Evolutionary conservation across 1,284 basidiomycete genomes (phyloP), one percentile per base, ranked within the genome.

Genomic region (Sporisorium scitamineum): DNA sequence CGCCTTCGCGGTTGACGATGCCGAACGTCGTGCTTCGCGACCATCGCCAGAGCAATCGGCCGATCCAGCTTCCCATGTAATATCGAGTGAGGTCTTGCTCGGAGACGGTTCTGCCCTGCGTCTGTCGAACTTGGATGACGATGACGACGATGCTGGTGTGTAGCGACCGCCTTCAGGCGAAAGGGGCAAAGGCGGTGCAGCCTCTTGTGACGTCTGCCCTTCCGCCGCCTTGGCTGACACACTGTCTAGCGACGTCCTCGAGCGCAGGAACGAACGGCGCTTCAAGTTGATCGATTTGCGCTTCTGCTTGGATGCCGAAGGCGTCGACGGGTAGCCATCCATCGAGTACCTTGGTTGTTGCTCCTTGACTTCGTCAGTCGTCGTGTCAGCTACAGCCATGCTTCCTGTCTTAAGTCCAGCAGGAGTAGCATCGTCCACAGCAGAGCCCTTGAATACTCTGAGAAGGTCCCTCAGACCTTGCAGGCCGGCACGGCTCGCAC

Each of bases 401-500:
- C 37, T 31, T 2, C 22, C 22, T 29, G 24, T 10, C 26, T 29
- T 32, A n/a, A 27, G 31, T 11, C 14, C 22, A 13, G 45, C 14
- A 2, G 42, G 18, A 39, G 32, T 18, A 14, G 18, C 29, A 13
- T 61, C 61, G n/a, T 59, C 63, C 5, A 37, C 50, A 16, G 57
- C 51, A 22, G 31, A 34, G 50, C 55, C 58, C 16, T 67, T 62
- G 57, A 80, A 76, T 14, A 60, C 69, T 27, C 66, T 71, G 24
- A 80, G 48, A 27, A 80, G 60, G 14, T 80, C 78, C 37, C 63
- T 51, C 5, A 80, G 61, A 13, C 78, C 78, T 44, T 79, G 78
- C 9, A 80, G 48, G 6, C 78, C 78, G 2, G 76, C 76, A 4
- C 77, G 55, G 32, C 78, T 79, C 14, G 78, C 78, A 41, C 76